Evolutionary conservation across 2,329 filamentous ascomycete species (phyloP).

Genomic region (Aspergillus persii): DNA sequence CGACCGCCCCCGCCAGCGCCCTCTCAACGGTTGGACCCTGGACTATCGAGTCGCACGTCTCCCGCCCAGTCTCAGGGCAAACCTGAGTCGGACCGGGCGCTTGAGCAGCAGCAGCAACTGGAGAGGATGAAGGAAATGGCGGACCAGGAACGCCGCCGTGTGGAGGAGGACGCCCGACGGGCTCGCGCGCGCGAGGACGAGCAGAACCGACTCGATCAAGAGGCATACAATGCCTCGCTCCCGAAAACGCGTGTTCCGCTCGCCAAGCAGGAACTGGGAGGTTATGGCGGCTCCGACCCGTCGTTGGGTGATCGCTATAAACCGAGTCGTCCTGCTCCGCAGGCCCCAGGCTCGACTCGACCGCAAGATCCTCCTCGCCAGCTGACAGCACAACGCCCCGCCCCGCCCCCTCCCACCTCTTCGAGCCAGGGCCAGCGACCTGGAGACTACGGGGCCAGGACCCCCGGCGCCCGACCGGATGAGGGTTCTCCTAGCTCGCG

Average conservation of each 20-base stretch:
- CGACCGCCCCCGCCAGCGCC: constrained; percentile 60
- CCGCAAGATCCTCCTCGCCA: constrained; percentile 54
- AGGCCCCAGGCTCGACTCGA: constrained; percentile 61
- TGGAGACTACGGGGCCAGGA: constrained; percentile 25
- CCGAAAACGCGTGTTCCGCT: constrained; percentile 76
- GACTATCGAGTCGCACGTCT: constrained; percentile 36
- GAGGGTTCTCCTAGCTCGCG: constrained; percentile 37
- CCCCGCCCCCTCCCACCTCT: constrained; percentile 67
- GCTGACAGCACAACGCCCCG: constrained; percentile 72
- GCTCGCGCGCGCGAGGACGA: constrained; percentile 50
- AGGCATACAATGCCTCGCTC: constrained; percentile 85
- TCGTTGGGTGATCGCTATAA: constrained; percentile 67
- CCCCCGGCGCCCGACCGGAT: constrained; percentile 32
- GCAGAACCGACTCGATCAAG: constrained; percentile 70
- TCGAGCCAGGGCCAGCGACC: constrained; percentile 28
- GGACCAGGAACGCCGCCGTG: constrained; percentile 48
- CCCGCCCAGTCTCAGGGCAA: constrained; percentile 40
- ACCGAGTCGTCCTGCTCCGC: constrained; percentile 78
- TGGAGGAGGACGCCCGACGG: constrained; percentile 55
- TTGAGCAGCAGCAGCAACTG: constrained; percentile 43
- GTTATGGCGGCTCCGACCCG: constrained; percentile 57
- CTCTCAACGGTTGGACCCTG: constrained; percentile 45
- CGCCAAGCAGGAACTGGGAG: constrained; percentile 86
- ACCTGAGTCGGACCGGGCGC: constrained; percentile 57
- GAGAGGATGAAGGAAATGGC: constrained; percentile 58